Conservation (phyloP, 2,329 filamentous ascomycete species). For the Aspergillus carbonarius region DNA sequence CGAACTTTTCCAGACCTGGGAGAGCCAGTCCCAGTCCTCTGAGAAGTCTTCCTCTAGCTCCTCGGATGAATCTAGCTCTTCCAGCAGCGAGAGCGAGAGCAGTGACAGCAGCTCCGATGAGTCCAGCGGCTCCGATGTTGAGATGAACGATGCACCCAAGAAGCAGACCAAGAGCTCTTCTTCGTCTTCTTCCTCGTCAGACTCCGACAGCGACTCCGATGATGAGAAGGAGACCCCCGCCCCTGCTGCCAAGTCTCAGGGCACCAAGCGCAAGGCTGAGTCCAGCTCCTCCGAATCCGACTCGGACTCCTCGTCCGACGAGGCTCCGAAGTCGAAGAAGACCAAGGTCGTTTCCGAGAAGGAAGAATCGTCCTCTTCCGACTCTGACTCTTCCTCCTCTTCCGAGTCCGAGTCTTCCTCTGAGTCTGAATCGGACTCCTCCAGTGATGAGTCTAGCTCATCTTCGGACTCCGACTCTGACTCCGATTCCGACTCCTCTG, state of each 20-base stretch:
- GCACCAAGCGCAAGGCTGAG: conserved; percentile 60
- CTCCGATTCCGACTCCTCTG: conserved; percentile 14
- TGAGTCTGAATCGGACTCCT: conserved; percentile 24
- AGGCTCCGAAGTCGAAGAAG: conserved; percentile 56
- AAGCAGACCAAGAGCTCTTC: conserved; percentile 32
- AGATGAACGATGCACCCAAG: conserved; percentile 43
- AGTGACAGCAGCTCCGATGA: conserved; percentile 36
- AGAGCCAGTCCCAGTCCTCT: conserved; percentile 13
- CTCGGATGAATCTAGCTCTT: conserved; percentile 17
- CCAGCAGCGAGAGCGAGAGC: conserved; percentile 18
- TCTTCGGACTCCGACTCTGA: conserved; percentile 21
- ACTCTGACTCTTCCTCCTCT: conserved; percentile 20
- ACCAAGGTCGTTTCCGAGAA: conserved; percentile 40
- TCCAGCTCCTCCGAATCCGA: conserved; percentile 41
- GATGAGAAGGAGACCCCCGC: conserved; percentile 49
- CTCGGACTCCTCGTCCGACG: conserved; percentile 38
- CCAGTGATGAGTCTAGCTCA: conserved; percentile 23
- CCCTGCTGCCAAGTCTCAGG: conserved; percentile 37
- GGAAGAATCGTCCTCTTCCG: conserved; percentile 32
- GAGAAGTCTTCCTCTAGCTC: conserved; percentile 17
- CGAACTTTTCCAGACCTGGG: conserved; percentile 40
- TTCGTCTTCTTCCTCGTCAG: conserved; percentile 22
- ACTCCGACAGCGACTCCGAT: conserved; percentile 53
- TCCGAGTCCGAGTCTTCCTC: conserved; percentile 28
- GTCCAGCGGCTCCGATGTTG: conserved; percentile 43